Evolutionary conservation across 2,329 filamentous ascomycete genomes (phyloP).

Genomic region (Coleophoma crateriformis): DNA sequence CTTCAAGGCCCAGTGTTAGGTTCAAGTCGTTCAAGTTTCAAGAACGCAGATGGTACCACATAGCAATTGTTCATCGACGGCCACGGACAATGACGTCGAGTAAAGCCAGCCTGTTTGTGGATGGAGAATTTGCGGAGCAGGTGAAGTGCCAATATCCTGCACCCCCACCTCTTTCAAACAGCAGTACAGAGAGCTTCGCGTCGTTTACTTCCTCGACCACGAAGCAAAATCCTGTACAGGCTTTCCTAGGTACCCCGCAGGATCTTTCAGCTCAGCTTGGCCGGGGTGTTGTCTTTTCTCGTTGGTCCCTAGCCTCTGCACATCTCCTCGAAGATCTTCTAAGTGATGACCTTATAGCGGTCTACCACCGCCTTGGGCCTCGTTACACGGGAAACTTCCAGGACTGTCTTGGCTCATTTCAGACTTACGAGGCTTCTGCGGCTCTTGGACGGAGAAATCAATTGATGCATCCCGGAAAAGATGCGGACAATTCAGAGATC

Average conservation of each 20-base stretch:
- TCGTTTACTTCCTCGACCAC: constrained; percentile 56
- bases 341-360: constrained; percentile 86
- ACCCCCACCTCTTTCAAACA: constrained; percentile 59
- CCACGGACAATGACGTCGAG: constrained; percentile 70
- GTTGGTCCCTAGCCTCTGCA: constrained; percentile 85
- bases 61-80: constrained; percentile 79
- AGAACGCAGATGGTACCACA: constrained; percentile 83
- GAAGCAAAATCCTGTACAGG: constrained; percentile 70
- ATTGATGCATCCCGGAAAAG: constrained; percentile 79
- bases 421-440: constrained; percentile 92
- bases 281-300: constrained; percentile 66
- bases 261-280: constrained; percentile 76
- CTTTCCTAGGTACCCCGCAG: constrained; percentile 87
- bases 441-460: constrained; percentile 89
- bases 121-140: constrained; percentile 92
- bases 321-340: constrained; percentile 83
- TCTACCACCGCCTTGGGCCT: constrained; percentile 84
- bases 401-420: constrained; percentile 90
- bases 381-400: constrained; percentile 96
- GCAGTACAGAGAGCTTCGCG: constrained; percentile 62
- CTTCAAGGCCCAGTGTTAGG: constrained; percentile 79
- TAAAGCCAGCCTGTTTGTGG: constrained; percentile 82
- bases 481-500: constrained; percentile 80
- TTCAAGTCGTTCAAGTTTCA: constrained; percentile 82
- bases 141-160: constrained; percentile 83